Evolutionary conservation across 2,329 filamentous ascomycete genomes (phyloP), one percentile per base, ranked within the genome.

Genomic region (Elsinoe perseae): DNA sequence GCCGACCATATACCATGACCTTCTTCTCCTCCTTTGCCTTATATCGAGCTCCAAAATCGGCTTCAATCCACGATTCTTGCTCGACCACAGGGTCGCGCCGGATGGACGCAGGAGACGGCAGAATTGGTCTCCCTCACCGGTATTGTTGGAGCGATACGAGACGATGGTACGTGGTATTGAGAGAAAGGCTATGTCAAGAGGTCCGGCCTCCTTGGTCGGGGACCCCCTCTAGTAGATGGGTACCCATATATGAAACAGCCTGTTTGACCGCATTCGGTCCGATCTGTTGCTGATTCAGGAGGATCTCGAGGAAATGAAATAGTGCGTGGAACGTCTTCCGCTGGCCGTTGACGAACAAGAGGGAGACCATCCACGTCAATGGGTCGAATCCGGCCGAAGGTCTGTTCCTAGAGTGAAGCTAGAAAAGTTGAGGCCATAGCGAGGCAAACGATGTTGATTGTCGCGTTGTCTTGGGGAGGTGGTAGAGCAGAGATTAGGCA

Each of bases 21-120:
- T 21, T 21, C 34, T 18, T 28, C 48, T 52, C 27, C 20, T 32
- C 27, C 27, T 52, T 20, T 21, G 30, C 48, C 18, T 12, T 25
- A 12, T 48, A 14, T 21, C 27, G 12, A n/a, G 4, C 12, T n/a
- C 28, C 48, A 7, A 34, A 12, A 3, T 34, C 10, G 10, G 30
- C 10, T 21, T 52, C 48, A 20, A 52, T 18, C 25, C 27, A 32
- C 9, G 12, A 2, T 12, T 23, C 25, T 52, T 52, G 25, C 48
- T 34, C 14, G 27, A n/a, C 48, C 48, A 52, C n/a, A 32, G 25
- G 12, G 14, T 52, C 3, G 48, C 48, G 27, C 48, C 48, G 8
- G 48, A 34, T n/a, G n/a, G 48, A 8, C 25, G 48, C 34, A 52
- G 27, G 28, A 32, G 48, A 52, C 48, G 48, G 18, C 28, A 52